Conservation (phyloP, 2,329 filamentous ascomycete species). For the Aspergillus proliferans region DNA sequence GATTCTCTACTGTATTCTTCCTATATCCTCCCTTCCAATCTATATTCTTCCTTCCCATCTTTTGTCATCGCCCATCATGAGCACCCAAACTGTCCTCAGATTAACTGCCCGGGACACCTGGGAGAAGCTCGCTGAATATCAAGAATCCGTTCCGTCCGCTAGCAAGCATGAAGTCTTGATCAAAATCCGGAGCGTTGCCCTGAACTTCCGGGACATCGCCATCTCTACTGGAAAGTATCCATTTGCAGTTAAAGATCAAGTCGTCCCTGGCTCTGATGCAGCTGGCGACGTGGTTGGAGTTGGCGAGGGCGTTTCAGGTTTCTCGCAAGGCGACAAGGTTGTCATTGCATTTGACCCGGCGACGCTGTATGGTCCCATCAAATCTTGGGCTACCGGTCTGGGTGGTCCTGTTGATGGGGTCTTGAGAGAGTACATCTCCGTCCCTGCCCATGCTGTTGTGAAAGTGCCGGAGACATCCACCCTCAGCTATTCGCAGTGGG, state of each 20-base stretch:
- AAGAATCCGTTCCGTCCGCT: conserved; percentile 43
- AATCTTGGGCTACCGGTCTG: conserved; percentile 15
- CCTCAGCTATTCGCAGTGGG: conserved; percentile 25
- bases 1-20: neutral
- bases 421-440: conserved; percentile 31
- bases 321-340: conserved; percentile 29
- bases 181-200: conserved; percentile 41
- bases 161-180: conserved; percentile 64
- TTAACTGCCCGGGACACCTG: conserved; percentile 6
- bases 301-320: conserved; percentile 17
- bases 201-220: conserved; percentile 38
- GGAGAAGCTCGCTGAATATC: conserved; percentile 4
- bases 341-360: conserved; percentile 18
- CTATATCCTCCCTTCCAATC: neutral
- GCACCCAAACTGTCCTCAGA: conserved; percentile 9
- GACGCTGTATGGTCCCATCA: conserved; percentile 21
- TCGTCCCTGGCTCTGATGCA: conserved; percentile 39
- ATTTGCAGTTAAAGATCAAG: conserved; percentile 39
- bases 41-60: neutral
- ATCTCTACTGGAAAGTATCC: conserved; percentile 44
- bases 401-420: conserved; percentile 30
- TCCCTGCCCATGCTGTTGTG: conserved; percentile 28
- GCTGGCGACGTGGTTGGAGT: conserved; percentile 36
- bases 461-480: conserved; percentile 25
- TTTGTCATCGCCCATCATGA: conserved; percentile 1